Evolutionary conservation across 2,329 filamentous ascomycete species (phyloP).

Genomic region (Penicillium sp.): DNA sequence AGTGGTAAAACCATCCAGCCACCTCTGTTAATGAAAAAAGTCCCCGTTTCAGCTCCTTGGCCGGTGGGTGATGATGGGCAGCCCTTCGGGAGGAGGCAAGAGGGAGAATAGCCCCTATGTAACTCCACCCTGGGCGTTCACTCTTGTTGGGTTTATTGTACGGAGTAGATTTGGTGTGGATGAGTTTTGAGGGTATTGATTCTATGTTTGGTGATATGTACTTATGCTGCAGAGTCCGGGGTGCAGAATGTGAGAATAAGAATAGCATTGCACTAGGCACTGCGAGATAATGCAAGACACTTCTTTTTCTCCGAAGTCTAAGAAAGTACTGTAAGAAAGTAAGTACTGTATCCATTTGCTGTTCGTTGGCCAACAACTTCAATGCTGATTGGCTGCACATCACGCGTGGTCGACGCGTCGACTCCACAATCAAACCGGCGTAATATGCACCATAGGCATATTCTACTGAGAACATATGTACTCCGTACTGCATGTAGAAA

Average conservation of each 20-base stretch:
- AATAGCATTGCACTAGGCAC: conserved; percentile 4
- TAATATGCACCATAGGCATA: neutral
- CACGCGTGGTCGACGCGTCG: conserved; percentile 3
- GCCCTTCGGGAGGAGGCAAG: neutral
- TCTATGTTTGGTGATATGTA: neutral
- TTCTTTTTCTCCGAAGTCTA: too few species aligned
- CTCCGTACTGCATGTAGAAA: too few species aligned
- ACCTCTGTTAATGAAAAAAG: neutral
- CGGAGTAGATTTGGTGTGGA: neutral
- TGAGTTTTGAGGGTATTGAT: neutral
- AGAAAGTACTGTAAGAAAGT: too few species aligned
- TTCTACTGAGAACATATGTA: neutral
- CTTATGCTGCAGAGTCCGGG: neutral
- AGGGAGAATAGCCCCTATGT: neutral
- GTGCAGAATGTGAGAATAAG: conserved; percentile 3
- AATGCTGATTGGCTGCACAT: conserved; percentile 11
- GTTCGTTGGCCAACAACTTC: too few species aligned
- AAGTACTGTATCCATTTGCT: too few species aligned
- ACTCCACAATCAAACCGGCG: neutral
- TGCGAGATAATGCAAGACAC: conserved; percentile 21
- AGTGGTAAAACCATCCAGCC: conserved; percentile 2
- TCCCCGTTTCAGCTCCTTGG: conserved; percentile 1
- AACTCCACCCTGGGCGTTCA: neutral
- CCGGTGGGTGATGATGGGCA: neutral
- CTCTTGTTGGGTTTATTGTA: neutral